These are phyloP conservation scores for Metarhizium anisopliae DNA, from an alignment of 2,329 filamentous ascomycete species.

Conservation along the genomic window DNA sequence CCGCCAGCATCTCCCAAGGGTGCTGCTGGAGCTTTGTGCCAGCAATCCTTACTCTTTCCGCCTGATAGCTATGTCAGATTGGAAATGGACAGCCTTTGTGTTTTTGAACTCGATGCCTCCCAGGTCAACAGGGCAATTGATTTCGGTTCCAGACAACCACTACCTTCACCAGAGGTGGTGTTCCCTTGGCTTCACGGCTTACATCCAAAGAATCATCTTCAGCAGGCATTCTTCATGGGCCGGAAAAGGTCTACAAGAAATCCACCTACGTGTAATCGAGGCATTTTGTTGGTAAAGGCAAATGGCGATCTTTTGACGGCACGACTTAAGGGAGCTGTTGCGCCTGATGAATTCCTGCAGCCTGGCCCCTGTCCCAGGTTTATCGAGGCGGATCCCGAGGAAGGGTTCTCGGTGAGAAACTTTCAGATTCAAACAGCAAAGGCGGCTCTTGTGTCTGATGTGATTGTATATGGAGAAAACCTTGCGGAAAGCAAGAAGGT, in stretches of 20 bases:
- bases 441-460: constrained; percentile 77
- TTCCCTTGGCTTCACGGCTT: constrained; percentile 96
- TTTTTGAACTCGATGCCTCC: constrained; percentile 66
- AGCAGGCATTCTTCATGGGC: constrained; percentile 81
- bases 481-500: constrained; percentile 52
- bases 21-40: constrained; percentile 38
- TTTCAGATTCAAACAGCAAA: constrained; percentile 96
- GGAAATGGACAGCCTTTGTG: constrained; percentile 42
- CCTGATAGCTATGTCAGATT: constrained; percentile 51
- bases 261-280: constrained; percentile 65
- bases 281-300: constrained; percentile 80
- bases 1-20: constrained; percentile 58
- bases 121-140: constrained; percentile 66
- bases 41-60: constrained; percentile 66
- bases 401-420: constrained; percentile 92
- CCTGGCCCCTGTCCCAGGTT: constrained; percentile 48
- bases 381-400: constrained; percentile 72
- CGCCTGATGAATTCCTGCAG: constrained; percentile 70
- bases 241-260: constrained; percentile 62
- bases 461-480: constrained; percentile 83
- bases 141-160: constrained; percentile 65
- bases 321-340: constrained; percentile 79
- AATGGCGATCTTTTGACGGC: constrained; percentile 67
- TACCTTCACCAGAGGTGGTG: constrained; percentile 76
- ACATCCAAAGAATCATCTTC: constrained; percentile 79